Conservation (phyloP, 805 yeast genomes). For the Monosporozyma siamensis region DNA sequence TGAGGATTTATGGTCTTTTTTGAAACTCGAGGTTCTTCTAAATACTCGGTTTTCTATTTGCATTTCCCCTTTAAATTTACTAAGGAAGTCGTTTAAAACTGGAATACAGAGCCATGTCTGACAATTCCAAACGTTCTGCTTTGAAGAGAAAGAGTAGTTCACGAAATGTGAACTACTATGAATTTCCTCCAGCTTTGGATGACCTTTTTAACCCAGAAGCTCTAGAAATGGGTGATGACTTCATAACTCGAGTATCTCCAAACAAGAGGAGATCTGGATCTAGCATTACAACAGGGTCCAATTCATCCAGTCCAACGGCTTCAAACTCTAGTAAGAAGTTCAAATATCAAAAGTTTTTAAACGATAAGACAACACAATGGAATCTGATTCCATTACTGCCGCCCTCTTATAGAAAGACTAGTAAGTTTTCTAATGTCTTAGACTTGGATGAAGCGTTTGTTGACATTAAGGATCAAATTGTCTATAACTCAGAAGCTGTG, state of each 20-base stretch:
- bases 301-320: no score
- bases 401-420: constrained; percentile 21
- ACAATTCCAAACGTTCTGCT: background rate
- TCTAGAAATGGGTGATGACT: no score
- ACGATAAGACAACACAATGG: constrained; percentile 20
- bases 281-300: background rate
- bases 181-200: background rate
- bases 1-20: no score
- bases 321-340: background rate
- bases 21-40: no score
- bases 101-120: constrained; percentile 2
- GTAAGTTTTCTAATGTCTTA: constrained; percentile 31
- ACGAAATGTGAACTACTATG: background rate
- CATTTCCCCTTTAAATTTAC: background rate
- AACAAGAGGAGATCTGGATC: background rate
- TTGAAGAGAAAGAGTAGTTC: background rate
- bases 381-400: constrained; percentile 29
- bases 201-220: background rate
- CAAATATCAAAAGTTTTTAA: constrained; percentile 17
- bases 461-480: constrained; percentile 23
- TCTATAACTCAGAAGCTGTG: constrained; percentile 10
- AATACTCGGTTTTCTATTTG: no score
- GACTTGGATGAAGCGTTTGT: constrained; percentile 34
- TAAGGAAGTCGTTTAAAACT: background rate
- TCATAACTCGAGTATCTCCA: no score